phyloP scores from a whole-genome alignment of 495 filamentous ascomycete genomes.

The Daldinia decipiens region DNA sequence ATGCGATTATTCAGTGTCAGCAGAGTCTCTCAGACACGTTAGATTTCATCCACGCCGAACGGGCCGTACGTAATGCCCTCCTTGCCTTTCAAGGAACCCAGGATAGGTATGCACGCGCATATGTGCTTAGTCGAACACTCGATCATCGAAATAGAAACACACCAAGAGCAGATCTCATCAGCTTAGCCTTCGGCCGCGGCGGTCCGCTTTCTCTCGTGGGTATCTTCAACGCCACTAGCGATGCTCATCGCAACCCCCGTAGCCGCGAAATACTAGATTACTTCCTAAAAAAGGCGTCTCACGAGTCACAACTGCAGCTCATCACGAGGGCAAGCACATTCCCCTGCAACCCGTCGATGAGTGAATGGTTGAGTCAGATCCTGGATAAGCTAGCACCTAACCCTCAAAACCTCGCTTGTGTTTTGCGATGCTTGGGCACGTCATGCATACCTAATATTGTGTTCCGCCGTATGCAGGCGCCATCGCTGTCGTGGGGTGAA shows the following conservation, averaged over 20 bases:
- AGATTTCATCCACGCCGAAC: slow-evolving; percentile 6
- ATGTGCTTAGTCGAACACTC: slow-evolving; percentile 5
- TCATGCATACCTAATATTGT: slow-evolving; percentile 12
- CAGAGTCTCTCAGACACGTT: slow-evolving; percentile 1
- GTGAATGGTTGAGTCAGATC: slow-evolving; percentile 13
- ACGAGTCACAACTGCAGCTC: slow-evolving; percentile 8
- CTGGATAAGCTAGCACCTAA: slow-evolving; percentile 8
- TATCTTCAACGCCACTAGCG: slow-evolving; percentile 27
- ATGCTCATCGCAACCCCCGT: slow-evolving; percentile 20
- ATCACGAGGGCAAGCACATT: slow-evolving; percentile 17
- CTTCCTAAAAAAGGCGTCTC: not conserved
- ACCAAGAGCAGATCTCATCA: not conserved
- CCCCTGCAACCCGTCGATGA: slow-evolving; percentile 23
- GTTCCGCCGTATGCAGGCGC: slow-evolving; percentile 17
- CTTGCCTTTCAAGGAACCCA: slow-evolving; percentile 1
- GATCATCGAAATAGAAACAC: slow-evolving; percentile 3
- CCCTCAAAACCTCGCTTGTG: slow-evolving; percentile 14
- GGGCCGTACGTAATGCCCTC: not conserved
- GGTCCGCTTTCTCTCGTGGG: slow-evolving; percentile 21
- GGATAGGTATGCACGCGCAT: slow-evolving; percentile 5
- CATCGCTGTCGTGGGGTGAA: slow-evolving; percentile 23
- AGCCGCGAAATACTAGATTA: slow-evolving; percentile 23
- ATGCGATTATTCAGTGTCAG: slow-evolving; percentile 2
- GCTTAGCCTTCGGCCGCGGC: not conserved
- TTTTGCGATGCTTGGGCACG: slow-evolving; percentile 22